phyloP scores from a whole-genome alignment of 1,139 yeast genomes.

The Saccharomyces hybrid region DNA sequence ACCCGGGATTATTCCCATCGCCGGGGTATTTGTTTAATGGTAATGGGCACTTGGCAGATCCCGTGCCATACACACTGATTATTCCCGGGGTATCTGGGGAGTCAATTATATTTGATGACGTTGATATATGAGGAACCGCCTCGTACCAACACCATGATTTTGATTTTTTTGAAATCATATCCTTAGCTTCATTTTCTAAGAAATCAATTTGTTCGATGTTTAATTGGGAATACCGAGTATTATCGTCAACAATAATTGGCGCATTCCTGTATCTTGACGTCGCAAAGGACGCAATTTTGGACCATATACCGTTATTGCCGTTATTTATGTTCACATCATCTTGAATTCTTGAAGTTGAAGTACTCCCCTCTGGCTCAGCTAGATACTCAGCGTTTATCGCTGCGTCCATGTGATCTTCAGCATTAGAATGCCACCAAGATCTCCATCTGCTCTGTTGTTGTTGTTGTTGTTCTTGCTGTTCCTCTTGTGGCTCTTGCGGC shows the following conservation, averaged over 20 bases:
- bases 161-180: slow-evolving; percentile 15
- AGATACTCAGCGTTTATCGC: neutral
- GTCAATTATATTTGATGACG: slow-evolving; percentile 1
- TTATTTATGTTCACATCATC: neutral
- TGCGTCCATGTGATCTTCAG: neutral
- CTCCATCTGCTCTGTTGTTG: slow-evolving; percentile 1
- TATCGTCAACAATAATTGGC: slow-evolving; percentile 11
- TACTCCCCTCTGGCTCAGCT: neutral
- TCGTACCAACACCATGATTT: slow-evolving; percentile 30
- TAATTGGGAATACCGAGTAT: slow-evolving; percentile 23
- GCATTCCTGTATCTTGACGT: neutral
- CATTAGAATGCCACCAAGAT: slow-evolving; percentile 9
- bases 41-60: slow-evolving; percentile 26
- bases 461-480: neutral
- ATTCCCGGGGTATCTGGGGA: slow-evolving; percentile 17
- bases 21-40: slow-evolving; percentile 22
- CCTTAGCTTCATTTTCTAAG: slow-evolving; percentile 23
- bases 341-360: neutral
- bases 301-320: neutral
- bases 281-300: neutral
- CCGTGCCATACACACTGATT: slow-evolving; percentile 26
- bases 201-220: slow-evolving; percentile 21
- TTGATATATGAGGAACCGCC: slow-evolving; percentile 11
- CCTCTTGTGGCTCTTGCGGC: neutral
- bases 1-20: slow-evolving; percentile 12